A percentile compares a stretch with the other conserved stretches of the same genome.
These are phyloP conservation scores for Pyracantha coccinea DNA, from an alignment of 331 rosid species.

Conservation along the genomic window DNA sequence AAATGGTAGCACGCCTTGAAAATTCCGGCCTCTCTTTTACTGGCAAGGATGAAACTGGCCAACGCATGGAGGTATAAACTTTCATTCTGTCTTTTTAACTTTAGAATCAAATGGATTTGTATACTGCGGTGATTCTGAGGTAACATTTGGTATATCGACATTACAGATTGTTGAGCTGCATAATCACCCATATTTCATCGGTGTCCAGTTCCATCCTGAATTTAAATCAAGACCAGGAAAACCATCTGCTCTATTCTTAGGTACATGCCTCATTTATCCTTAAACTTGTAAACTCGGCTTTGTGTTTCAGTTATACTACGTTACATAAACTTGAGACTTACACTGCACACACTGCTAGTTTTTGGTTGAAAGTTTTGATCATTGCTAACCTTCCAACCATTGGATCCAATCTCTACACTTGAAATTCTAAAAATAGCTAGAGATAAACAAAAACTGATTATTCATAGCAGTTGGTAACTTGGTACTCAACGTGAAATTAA, in stretches of 20 bases:
- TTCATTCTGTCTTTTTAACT: background rate
- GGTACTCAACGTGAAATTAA: background rate
- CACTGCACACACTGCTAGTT: background rate
- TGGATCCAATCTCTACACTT: background rate
- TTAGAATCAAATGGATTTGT: background rate
- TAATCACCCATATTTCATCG: slow-evolving; percentile 39
- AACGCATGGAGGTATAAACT: slow-evolving; percentile 38
- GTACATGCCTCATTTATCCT: slow-evolving; percentile 6
- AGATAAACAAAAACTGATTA: background rate
- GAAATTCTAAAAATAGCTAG: background rate
- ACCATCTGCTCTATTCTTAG: slow-evolving; percentile 38
- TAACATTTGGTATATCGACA: background rate
- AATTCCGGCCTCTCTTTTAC: slow-evolving; percentile 30
- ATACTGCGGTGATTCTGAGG: background rate
- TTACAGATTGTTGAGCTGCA: slow-evolving; percentile 34
- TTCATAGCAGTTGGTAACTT: background rate
- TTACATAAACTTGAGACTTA: background rate
- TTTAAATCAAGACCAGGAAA: slow-evolving; percentile 44
- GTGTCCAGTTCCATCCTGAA: slow-evolving; percentile 46
- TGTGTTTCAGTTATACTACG: background rate
- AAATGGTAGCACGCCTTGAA: slow-evolving; percentile 39
- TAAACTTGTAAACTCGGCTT: background rate
- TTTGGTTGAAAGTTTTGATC: background rate
- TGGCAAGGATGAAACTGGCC: slow-evolving; percentile 26
- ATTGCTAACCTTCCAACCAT: background rate